Percentiles rank a stretch among this genome's conserved stretches.
These are phyloP conservation scores for Aspergillus cristatus DNA, from an alignment of 495 filamentous ascomycete genomes.

Conservation along the genomic window DNA sequence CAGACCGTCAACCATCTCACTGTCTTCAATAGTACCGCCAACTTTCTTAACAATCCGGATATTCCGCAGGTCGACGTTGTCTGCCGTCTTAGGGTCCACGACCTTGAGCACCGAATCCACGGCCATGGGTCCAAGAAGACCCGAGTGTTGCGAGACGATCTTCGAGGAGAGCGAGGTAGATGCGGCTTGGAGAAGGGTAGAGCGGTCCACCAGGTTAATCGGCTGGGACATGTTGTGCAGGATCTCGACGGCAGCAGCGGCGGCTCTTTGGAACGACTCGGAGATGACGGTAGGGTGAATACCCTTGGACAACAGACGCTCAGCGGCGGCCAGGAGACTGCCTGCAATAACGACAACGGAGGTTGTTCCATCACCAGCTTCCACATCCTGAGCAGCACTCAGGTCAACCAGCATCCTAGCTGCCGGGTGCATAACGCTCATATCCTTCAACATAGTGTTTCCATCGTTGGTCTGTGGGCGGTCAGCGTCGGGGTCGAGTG, in stretches of 20 bases:
- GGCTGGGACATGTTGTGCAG: conserved; percentile 94
- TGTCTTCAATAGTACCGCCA: conserved; percentile 96
- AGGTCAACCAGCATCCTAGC: conserved; percentile 98
- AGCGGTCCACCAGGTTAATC: conserved; percentile 77
- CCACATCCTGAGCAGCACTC: conserved; percentile 93
- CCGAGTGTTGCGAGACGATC: conserved; percentile 94
- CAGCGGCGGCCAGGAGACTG: conserved; percentile 86
- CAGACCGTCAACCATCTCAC: conserved; percentile 91
- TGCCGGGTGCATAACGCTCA: conserved; percentile 97
- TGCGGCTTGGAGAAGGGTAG: conserved; percentile 88
- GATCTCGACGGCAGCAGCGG: conserved; percentile 75
- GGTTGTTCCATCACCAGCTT: conserved; percentile 96
- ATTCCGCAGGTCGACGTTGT: conserved; percentile 93
- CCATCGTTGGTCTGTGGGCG: conserved; percentile 78
- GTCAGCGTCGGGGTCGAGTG: conserved; percentile 18
- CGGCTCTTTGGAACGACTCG: conserved; percentile 93
- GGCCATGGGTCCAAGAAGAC: conserved; percentile 87
- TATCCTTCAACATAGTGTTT: conserved; percentile 96
- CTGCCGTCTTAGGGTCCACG: conserved; percentile 87
- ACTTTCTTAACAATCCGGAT: conserved; percentile 97
- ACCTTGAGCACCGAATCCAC: conserved; percentile 93
- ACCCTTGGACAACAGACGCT: conserved; percentile 79
- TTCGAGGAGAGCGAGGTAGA: conserved; percentile 97
- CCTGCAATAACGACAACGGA: conserved; percentile 97
- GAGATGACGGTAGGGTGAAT: conserved; percentile 97